Evolutionary conservation across 306 rosid genomes (phyloP), one percentile per base, ranked within the genome.

Genomic region (Pueraria montana): DNA sequence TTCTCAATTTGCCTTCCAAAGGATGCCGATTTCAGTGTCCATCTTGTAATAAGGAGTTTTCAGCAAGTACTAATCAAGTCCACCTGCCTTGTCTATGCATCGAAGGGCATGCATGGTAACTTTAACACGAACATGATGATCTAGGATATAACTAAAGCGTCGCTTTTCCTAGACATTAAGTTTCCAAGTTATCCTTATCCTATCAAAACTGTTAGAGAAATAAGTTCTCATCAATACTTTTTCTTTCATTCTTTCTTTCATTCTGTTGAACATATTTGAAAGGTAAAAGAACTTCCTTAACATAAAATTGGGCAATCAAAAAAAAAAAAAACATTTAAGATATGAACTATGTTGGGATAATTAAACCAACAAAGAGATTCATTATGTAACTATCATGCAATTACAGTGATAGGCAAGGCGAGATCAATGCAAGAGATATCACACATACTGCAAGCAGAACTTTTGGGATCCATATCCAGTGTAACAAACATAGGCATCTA

Each of bases 81-180:
- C 99, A 80, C 99, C 99, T 5, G 88, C 96, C 86, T 96, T 96
- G 92, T 93, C 99, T 18, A 96, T 89, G 88, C 98, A 91, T 14
- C 98, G 92, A 36, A 96, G 90, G 71, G 99, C 97, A 5, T 96
- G 98, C n/a, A 97, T 96, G 65, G 94, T 91, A 52, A 96, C 96
- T 89, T 96, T 93, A 5, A 92, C 92, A 59, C 97, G 88, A 84
- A 96, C 88, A 18, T 93, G 99, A 32, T 94, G 90, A 85, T 96
- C 98, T 49, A 96, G 87, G 72, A 91, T 84, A 81, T 96, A 96
- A 77, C 99, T 96, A 77, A 96, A 96, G 67, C 93, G 98, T 73
- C 98, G 89, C 88, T 96, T 96, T 64, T 86, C 94, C 88, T 96
- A 98, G 66, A 94, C 94, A 84, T 96, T 96, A 6, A 97, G 98